A percentile compares a stretch with the other conserved stretches of the same genome.
phyloP scores from a whole-genome alignment of 306 rosid species.

The Gillenia trifoliata region DNA sequence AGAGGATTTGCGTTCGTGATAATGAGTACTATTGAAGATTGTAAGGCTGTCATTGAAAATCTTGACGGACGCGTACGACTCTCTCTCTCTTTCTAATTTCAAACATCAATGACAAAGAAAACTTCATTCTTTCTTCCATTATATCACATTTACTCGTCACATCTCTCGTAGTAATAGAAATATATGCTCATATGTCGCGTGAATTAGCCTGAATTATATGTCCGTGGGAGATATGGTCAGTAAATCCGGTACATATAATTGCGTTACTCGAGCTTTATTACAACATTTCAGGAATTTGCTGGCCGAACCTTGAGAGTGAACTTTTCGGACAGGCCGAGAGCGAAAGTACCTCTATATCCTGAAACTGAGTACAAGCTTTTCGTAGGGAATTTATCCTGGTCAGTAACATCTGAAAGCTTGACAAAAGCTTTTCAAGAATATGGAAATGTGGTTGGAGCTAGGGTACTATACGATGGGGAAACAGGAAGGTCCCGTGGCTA shows the following conservation, averaged over 20 bases:
- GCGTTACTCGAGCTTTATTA: neutral
- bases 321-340: slow-evolving; percentile 75
- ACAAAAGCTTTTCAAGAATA: slow-evolving; percentile 66
- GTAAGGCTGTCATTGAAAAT: slow-evolving; percentile 56
- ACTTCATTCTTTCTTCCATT: neutral
- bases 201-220: neutral
- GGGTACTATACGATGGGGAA: slow-evolving; percentile 80
- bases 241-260: neutral
- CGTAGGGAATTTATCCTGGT: slow-evolving; percentile 89
- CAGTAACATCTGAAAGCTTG: slow-evolving; percentile 74
- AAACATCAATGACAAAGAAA: neutral
- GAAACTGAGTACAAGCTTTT: slow-evolving; percentile 79
- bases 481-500: slow-evolving; percentile 88
- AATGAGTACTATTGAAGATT: slow-evolving; percentile 77
- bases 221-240: neutral
- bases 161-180: neutral
- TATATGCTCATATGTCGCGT: neutral
- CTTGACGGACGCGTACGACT: slow-evolving; percentile 79
- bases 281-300: slow-evolving; percentile 55
- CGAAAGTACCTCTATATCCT: slow-evolving; percentile 78
- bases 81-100: neutral
- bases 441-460: slow-evolving; percentile 88
- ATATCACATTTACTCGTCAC: neutral
- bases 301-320: slow-evolving; percentile 89
- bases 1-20: slow-evolving; percentile 99